A percentile compares a stretch with the other conserved stretches of the same genome.
phyloP scores from a whole-genome alignment of 192 early-diverging fungal genomes.

The Backusella parvicylindrica region DNA sequence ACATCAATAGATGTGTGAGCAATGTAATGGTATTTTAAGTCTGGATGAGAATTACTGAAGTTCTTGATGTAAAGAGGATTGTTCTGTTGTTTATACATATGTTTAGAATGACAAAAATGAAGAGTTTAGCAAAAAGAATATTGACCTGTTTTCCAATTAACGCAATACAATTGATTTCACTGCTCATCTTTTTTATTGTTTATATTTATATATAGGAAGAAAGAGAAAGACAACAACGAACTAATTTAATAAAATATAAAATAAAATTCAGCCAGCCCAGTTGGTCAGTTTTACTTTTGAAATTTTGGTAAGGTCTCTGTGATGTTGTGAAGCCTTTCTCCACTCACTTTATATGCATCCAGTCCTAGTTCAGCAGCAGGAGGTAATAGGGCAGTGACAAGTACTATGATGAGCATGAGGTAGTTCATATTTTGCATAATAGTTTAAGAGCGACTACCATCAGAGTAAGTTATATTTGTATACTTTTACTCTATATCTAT shows the following conservation, averaged over 20 bases:
- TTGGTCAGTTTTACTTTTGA: neutral
- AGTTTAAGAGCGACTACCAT: neutral
- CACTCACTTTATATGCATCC: neutral
- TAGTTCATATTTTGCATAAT: neutral
- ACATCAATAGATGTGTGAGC: constrained; percentile 90
- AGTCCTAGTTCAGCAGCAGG: neutral
- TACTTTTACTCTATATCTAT: neutral
- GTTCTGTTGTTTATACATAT: constrained; percentile 68
- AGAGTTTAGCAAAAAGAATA: neutral
- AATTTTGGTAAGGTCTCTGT: neutral
- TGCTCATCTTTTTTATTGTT: constrained; percentile 28
- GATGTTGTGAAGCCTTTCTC: neutral
- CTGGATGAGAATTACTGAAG: constrained; percentile 67
- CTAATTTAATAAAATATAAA: neutral
- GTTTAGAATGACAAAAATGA: too few species aligned
- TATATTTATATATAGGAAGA: neutral
- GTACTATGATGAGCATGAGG: neutral
- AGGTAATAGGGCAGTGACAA: neutral
- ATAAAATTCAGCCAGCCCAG: neutral
- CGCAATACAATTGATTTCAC: constrained; percentile 55
- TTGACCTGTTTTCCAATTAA: constrained; percentile 54
- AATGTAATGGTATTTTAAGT: constrained; percentile 88
- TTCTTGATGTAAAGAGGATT: constrained; percentile 85
- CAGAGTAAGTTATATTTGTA: neutral
- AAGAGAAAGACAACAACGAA: neutral